phyloP scores from a whole-genome alignment of 805 yeast genomes.

The Ogataea wickerhamii region DNA sequence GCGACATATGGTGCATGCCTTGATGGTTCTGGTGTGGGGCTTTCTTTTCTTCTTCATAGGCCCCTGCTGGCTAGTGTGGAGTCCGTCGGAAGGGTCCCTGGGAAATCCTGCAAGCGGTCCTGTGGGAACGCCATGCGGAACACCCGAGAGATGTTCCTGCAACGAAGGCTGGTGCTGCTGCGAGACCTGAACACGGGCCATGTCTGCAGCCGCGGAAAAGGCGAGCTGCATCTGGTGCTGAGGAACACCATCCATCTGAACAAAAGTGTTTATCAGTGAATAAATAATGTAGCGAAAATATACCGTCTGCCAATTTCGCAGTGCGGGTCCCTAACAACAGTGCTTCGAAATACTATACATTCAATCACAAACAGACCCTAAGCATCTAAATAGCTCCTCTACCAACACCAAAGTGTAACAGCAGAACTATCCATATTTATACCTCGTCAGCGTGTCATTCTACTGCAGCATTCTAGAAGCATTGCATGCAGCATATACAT shows the following conservation, averaged over 20 bases:
- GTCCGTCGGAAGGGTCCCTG: background rate
- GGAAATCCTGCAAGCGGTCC: background rate
- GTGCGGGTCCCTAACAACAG: no score
- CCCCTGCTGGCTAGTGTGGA: background rate
- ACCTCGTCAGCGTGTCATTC: no score
- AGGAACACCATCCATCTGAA: background rate
- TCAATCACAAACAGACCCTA: no score
- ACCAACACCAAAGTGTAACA: no score
- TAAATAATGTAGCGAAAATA: no score
- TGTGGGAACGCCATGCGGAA: background rate
- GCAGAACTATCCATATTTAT: no score
- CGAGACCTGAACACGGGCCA: background rate
- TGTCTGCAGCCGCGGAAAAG: background rate
- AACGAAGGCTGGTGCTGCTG: background rate
- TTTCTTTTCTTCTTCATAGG: conserved; percentile 13
- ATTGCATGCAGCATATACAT: background rate
- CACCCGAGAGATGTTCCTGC: background rate
- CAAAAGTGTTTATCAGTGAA: no score
- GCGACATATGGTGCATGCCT: conserved; percentile 33
- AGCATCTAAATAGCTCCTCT: no score
- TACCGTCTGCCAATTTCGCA: no score
- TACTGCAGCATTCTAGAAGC: background rate
- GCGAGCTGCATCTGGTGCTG: background rate
- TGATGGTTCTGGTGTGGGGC: conserved; percentile 25
- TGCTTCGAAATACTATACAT: no score